Base-by-base conservation (phyloP, 2,329 filamentous ascomycete species). In the Claviceps maximensis region DNA sequence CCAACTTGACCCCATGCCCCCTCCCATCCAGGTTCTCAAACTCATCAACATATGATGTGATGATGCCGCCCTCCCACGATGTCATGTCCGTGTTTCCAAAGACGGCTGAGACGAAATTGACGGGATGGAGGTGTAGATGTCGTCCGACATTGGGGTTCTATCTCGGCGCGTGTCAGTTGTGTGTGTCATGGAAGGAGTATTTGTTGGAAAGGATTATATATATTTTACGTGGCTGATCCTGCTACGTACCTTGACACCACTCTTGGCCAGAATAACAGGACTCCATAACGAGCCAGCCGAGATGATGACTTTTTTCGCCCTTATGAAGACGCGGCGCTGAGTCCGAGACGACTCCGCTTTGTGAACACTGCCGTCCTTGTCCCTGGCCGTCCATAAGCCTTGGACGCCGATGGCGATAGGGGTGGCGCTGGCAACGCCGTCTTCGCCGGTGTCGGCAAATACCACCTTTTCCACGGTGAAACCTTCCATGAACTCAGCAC, bases 401-500 rank as follows among this genome's bases (percentile, higher is more conserved):
- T 80, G 70, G 1, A 95, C 76, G 0, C 90, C 90, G 0, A 75
- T 77, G 0, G 87, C 87, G 4, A 74, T 33, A 10, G 6, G 90
- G 0, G 75, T 77, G 0, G 87, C 87, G 4, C 74, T 33, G 31
- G 6, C 5, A 10, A 7, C 9, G 31, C 31, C 76, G 58, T 75
- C 78, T 8, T 69, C 71, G 42, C 63, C 63, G 15, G 15, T 6
- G 15, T 76, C 71, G 23, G 82, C 79, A 64, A 95, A 95, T 0
- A 86, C 58, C 17, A 96, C 73, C 55, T 77, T 77, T 13, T 87
- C 78, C 0, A 83, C 86, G 21, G 82, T 69, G 61, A 93, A 88
- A 0, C 89, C 89, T 71, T 96, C 89, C 54, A 94, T 78, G 63
- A 95, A 95, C 57, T 78, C 74, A 1, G 89, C 87, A 0, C 89